Evolutionary conservation across 148 eudicot genomes (phyloP), one percentile per base, ranked within the genome.

Genomic region (Limonium bicolor): DNA sequence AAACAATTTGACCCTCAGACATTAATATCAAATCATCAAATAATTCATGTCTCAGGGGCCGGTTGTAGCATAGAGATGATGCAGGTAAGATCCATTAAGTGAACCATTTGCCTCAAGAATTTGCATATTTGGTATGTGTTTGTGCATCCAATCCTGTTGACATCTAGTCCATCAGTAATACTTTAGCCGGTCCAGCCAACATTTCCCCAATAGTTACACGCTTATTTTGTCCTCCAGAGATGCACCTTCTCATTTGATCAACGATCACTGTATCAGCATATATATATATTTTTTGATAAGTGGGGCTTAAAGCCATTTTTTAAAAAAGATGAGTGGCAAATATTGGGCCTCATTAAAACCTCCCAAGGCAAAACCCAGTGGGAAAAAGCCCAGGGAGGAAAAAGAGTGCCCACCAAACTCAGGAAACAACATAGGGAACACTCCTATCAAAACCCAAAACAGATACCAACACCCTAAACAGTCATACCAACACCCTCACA

Each of bases 161-260:
- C 36, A 82, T 77, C 41, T 74, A 81, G 35, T 82, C 93, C 93
- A 82, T 82, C 21, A 65, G 51, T 18, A 77, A 36, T 18, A 59
- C 81, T 55, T 59, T 82, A 14, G 82, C 86, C 13, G 93, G 86
- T 6, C 93, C 93, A 18, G 66, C 85, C 51, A 82, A 48, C 85
- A 82, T 82, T 61, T 82, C 93, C 12, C 94, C 94, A 27, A 74
- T 72, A 20, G 94, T 83, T 4, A 71, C 62, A 29, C 94, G 94
- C 66, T 83, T 83, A 73, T 79, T 83, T 58, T 84, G 72, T 21
- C 94, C 94, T 36, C 94, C 94, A 23, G 94, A 84, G 20, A 84
- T 73, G 19, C 94, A 87, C 58, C 94, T 58, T 54, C 58, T 71
- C 88, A 84, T 76, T 12, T 76, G 81, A 59, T 84, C 76, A 4